These are phyloP conservation scores for Austropuccinia psidii DNA, from an alignment of 1,284 basidiomycete species.

Conservation along the genomic window DNA sequence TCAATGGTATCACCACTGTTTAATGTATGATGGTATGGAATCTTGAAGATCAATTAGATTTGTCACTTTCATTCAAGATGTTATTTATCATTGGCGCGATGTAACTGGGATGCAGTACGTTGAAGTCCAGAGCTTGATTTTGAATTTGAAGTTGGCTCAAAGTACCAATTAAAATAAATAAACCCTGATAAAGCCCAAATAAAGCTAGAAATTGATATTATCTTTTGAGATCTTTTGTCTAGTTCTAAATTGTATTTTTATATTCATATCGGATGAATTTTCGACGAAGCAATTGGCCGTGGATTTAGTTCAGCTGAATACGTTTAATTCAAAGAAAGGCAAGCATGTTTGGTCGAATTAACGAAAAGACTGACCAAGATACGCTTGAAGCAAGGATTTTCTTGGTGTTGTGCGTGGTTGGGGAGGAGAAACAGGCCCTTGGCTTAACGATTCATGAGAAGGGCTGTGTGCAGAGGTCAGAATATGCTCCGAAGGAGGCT, in stretches of 20 bases:
- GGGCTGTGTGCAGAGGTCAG: not conserved
- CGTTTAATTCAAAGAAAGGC: not conserved
- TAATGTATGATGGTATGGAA: too few species aligned
- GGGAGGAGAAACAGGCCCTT: not conserved
- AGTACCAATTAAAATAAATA: constrained; percentile 32
- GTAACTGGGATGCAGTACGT: too few species aligned
- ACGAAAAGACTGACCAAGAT: constrained; percentile 7
- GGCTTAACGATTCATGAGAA: not conserved
- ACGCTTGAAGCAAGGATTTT: constrained; percentile 24
- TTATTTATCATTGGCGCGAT: too few species aligned
- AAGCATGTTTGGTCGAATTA: not conserved
- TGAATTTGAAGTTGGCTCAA: not conserved
- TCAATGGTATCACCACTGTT: too few species aligned
- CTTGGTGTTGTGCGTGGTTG: not conserved
- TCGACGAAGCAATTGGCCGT: not conserved
- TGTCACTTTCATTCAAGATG: too few species aligned
- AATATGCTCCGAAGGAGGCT: not conserved
- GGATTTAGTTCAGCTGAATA: not conserved
- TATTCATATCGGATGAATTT: not conserved
- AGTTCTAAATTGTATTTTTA: not conserved
- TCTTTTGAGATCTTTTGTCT: constrained; percentile 28
- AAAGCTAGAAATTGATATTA: constrained; percentile 26
- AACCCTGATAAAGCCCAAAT: constrained; percentile 29
- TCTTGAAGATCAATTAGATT: too few species aligned
- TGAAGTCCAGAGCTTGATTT: too few species aligned